Base-by-base conservation (phyloP, 2,329 filamentous ascomycete genomes). In the Sporothrix brasiliensis region DNA sequence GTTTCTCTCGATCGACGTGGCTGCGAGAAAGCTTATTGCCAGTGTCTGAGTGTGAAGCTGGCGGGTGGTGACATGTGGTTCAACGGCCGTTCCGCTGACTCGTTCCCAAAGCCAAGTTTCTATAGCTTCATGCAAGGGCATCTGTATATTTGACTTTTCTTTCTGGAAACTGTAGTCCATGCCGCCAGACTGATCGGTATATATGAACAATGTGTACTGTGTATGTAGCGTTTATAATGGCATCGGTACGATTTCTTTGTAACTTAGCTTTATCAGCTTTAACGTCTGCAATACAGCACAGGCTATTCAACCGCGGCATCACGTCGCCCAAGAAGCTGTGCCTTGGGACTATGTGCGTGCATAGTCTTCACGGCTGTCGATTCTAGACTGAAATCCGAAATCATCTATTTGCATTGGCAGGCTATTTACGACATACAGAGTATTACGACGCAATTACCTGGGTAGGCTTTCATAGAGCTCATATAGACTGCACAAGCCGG, bases 331-430 rank as follows among this genome's bases (percentile, higher is more conserved):
- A 44, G 9, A 14, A 10, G 7, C 10, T 44, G 41, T 44, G 13
- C 41, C 2, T 5, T 44, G 41, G 10, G 41, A 44, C 13, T 10
- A 14, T 44, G 41, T 10, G 41, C 41, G 7, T 44, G 9, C 7
- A 2, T 30, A 60, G 56, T 60, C 30, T 39, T 19, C 34, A 41
- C 19, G 56, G 19, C 34, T 34, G 34, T 7, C 0, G 34, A 34
- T 9, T 34, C 34, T 34, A 34, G 34, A 9, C 34, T 34, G 34
- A 34, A 7, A 9, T 34, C n/a, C 21, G 56, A 4, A 54, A 30
- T 60, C 30, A 60, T 60, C 34, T 60, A 34, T 34, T 34, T 34
- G 34, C 34, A 60, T 41, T 60, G 41, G 56, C 56, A 60, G 56
- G 56, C 56, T 60, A 60, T 60, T 34, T 34, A 9, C 6, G 34